These are phyloP conservation scores for Tephrocybe sp. DNA, from an alignment of 768 basidiomycete genomes.

Conservation along the genomic window DNA sequence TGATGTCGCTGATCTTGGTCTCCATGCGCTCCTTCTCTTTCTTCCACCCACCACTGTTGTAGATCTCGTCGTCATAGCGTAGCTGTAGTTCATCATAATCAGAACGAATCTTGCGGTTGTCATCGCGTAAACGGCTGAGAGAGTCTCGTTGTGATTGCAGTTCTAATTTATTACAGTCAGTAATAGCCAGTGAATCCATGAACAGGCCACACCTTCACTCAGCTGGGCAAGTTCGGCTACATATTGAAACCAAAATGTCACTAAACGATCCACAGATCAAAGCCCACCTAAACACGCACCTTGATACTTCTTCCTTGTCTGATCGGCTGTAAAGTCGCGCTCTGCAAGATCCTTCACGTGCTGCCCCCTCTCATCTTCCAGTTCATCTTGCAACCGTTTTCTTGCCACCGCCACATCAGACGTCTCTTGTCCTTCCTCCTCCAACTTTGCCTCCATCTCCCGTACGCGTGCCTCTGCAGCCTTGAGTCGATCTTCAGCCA, in stretches of 20 bases:
- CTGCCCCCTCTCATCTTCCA: slow-evolving; percentile 77
- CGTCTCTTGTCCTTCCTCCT: slow-evolving; percentile 66
- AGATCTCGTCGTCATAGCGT: slow-evolving; percentile 75
- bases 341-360: slow-evolving; percentile 81
- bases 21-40: slow-evolving; percentile 88
- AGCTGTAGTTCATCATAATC: slow-evolving; percentile 77
- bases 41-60: slow-evolving; percentile 79
- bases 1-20: slow-evolving; percentile 75
- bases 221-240: slow-evolving; percentile 76
- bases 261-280: not conserved
- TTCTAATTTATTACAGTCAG: slow-evolving; percentile 42
- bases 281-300: too few species aligned
- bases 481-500: slow-evolving; percentile 47
- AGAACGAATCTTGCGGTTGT: slow-evolving; percentile 74
- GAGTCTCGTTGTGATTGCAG: slow-evolving; percentile 76
- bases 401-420: slow-evolving; percentile 65
- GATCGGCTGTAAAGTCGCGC: slow-evolving; percentile 74
- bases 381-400: slow-evolving; percentile 69
- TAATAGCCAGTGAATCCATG: not conserved
- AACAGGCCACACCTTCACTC: slow-evolving; percentile 59
- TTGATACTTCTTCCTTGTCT: slow-evolving; percentile 87
- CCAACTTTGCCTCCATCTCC: slow-evolving; percentile 63
- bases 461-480: slow-evolving; percentile 51
- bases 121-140: slow-evolving; percentile 76
- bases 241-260: not conserved